A percentile compares a stretch with the other conserved stretches of the same genome.
phyloP scores from a whole-genome alignment of 306 rosid species.

The Parietaria judaica region DNA sequence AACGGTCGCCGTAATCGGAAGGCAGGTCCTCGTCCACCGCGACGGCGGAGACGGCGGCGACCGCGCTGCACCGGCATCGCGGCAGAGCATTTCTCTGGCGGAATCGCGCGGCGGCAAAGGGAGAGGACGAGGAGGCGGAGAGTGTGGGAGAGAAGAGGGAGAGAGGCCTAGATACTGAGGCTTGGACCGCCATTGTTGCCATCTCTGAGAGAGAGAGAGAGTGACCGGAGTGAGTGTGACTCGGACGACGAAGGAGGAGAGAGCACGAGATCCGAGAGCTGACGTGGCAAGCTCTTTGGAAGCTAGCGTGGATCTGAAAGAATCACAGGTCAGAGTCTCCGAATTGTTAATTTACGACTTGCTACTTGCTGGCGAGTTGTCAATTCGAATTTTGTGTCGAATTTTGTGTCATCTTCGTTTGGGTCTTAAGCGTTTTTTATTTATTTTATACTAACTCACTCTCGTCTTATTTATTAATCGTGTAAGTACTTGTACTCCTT shows the following conservation, averaged over 20 bases:
- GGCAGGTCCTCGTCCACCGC: conserved; percentile 51
- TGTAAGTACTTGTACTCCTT: too few relatives aligned
- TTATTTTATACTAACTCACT: background rate
- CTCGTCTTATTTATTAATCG: too few relatives aligned
- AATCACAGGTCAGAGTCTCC: conserved; percentile 5
- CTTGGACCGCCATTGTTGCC: conserved; percentile 14
- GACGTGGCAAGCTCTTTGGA: conserved; percentile 5
- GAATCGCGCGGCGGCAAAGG: conserved; percentile 10
- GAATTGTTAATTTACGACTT: background rate
- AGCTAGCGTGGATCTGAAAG: background rate
- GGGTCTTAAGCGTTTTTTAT: background rate
- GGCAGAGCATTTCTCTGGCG: conserved; percentile 5
- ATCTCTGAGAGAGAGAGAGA: conserved; percentile 2
- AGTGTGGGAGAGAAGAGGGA: background rate
- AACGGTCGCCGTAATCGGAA: conserved; percentile 44
- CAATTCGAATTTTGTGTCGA: too few relatives aligned
- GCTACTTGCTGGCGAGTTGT: too few relatives aligned
- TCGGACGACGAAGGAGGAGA: background rate
- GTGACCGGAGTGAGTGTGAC: background rate
- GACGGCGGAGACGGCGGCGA: conserved; percentile 10
- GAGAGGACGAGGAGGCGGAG: background rate
- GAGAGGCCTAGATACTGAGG: conserved; percentile 1
- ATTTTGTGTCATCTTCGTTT: background rate
- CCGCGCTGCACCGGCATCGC: conserved; percentile 8
- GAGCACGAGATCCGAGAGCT: conserved; percentile 8